Evolutionary conservation across 306 rosid genomes (phyloP).

Genomic region (Vicia faba): DNA sequence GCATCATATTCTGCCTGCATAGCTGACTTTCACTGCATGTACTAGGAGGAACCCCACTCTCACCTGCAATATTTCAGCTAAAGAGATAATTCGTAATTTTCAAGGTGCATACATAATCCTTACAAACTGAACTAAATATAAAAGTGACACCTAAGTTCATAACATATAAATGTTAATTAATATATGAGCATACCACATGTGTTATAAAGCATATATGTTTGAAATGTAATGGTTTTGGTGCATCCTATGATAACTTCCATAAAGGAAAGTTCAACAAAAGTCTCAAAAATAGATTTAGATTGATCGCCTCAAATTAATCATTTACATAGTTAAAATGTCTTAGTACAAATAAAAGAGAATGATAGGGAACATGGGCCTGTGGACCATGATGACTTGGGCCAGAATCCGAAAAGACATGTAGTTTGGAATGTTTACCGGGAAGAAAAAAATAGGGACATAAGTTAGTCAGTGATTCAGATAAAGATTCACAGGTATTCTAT

Average conservation of each 20-base stretch:
- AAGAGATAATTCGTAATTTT: constrained; percentile 24
- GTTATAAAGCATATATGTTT: constrained; percentile 68
- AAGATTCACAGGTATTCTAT: no score
- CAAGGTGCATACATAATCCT: constrained; percentile 4
- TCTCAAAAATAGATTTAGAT: constrained; percentile 47
- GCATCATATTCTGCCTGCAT: no score
- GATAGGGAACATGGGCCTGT: no score
- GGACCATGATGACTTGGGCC: no score
- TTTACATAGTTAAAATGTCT: constrained; percentile 8
- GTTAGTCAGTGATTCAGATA: no score
- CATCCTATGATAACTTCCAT: constrained; percentile 97
- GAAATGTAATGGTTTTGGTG: constrained; percentile 67
- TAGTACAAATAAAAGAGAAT: not conserved
- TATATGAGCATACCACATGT: constrained; percentile 68
- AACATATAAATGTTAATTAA: constrained; percentile 10
- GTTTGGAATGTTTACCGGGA: no score
- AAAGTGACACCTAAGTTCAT: not conserved
- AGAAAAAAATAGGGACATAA: no score
- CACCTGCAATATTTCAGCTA: constrained; percentile 56
- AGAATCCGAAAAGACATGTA: no score
- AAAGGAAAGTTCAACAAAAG: constrained; percentile 72
- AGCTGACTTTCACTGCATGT: constrained; percentile 25
- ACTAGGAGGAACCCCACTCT: constrained; percentile 95
- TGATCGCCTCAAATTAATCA: constrained; percentile 24
- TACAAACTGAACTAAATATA: constrained; percentile 25